Evolutionary conservation across 805 yeast species (phyloP).

Genomic region (Zygosaccharomyces kombuchaensis): DNA sequence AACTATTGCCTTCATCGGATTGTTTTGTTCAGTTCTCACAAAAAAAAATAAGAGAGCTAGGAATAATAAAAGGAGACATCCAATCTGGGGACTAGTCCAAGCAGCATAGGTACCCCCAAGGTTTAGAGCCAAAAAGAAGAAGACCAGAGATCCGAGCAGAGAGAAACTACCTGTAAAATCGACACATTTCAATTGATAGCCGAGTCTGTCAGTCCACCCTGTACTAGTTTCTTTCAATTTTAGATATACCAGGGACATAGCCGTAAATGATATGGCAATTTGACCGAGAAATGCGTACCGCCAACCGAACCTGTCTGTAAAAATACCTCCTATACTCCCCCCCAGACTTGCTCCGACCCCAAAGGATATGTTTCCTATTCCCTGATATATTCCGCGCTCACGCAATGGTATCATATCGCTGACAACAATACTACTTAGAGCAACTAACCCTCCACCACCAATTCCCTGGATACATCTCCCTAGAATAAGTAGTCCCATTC

Average conservation of each 20-base stretch:
- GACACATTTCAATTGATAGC: constrained; percentile 7
- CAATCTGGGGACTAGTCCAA: constrained; percentile 12
- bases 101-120: constrained; percentile 10
- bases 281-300: constrained; percentile 10
- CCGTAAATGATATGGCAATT: constrained; percentile 5
- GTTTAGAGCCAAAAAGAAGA: constrained; percentile 12
- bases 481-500: not conserved
- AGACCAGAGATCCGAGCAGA: constrained; percentile 10
- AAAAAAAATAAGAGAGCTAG: constrained; percentile 3
- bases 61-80: constrained; percentile 3
- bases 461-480: constrained; percentile 10
- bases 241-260: constrained; percentile 4
- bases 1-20: constrained; percentile 9
- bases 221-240: constrained; percentile 7
- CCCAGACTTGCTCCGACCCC: constrained; percentile 11
- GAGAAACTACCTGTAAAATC: constrained; percentile 12
- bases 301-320: constrained; percentile 10
- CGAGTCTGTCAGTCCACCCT: constrained; percentile 1
- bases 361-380: constrained; percentile 8
- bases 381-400: constrained; percentile 11
- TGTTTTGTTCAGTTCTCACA: constrained; percentile 5
- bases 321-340: constrained; percentile 10
- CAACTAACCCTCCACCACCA: constrained; percentile 10
- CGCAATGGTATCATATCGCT: constrained; percentile 7
- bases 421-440: constrained; percentile 8